A percentile compares a stretch with the other conserved stretches of the same genome.
Conservation (phyloP, 176 grass and related monocot species). For the Tuctoria greenei region DNA sequence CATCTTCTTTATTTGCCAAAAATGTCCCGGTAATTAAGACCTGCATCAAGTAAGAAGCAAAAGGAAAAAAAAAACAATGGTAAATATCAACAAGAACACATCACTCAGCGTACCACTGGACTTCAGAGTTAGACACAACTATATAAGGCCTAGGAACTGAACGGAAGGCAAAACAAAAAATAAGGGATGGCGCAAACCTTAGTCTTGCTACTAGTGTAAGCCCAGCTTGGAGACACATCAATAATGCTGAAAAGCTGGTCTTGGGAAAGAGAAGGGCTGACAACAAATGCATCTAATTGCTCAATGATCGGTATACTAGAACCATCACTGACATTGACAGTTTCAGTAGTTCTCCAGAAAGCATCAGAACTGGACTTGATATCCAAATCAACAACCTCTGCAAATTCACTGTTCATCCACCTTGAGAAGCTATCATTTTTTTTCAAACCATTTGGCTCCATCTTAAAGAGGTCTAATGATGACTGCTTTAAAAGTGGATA, state of each 20-base stretch:
- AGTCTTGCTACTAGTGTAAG: constrained; percentile 42
- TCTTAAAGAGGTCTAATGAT: constrained; percentile 66
- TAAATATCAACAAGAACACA: constrained; percentile 21
- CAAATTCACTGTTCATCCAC: constrained; percentile 93
- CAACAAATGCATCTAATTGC: constrained; percentile 65
- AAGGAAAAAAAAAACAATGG: constrained; percentile 8
- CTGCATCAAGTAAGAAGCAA: constrained; percentile 39
- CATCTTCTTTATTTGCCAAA: constrained; percentile 78
- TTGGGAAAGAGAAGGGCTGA: constrained; percentile 88
- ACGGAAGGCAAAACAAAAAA: not conserved
- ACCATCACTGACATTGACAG: constrained; percentile 63
- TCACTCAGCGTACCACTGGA: not conserved
- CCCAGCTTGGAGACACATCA: constrained; percentile 91
- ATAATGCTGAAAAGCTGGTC: constrained; percentile 99
- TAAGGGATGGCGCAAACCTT: constrained; percentile 56
- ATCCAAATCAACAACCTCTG: constrained; percentile 76
- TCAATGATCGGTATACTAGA: constrained; percentile 67
- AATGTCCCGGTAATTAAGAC: constrained; percentile 94
- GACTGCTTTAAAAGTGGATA: constrained; percentile 61
- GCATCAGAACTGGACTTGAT: constrained; percentile 74
- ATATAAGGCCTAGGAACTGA: not conserved
- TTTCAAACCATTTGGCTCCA: constrained; percentile 75
- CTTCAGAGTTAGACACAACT: not conserved
- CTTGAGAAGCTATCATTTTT: constrained; percentile 96
- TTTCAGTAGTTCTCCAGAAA: constrained; percentile 72